These are phyloP conservation scores for Bothriochloa decipiens DNA, from an alignment of 176 grass and related monocot species.

Conservation along the genomic window DNA sequence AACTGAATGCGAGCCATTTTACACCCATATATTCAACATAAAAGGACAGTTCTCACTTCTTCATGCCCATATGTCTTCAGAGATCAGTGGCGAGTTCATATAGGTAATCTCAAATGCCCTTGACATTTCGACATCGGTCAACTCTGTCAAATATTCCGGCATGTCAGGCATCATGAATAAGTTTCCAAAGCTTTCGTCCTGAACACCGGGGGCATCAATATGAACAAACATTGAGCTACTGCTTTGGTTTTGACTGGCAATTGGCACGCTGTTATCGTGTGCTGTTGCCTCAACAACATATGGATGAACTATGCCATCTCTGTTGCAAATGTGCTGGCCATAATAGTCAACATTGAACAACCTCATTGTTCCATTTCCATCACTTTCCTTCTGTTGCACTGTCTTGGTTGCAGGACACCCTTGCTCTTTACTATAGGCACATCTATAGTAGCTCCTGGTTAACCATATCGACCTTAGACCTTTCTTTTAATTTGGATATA, in stretches of 20 bases:
- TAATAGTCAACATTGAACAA: slow-evolving; percentile 27
- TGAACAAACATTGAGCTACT: background rate
- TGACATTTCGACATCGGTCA: background rate
- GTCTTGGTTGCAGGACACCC: slow-evolving; percentile 35
- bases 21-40: too few relatives aligned
- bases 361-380: background rate
- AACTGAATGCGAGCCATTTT: too few relatives aligned
- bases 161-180: slow-evolving; percentile 8
- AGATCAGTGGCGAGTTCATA: background rate
- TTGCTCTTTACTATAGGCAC: slow-evolving; percentile 24
- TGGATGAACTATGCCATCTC: background rate
- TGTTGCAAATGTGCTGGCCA: slow-evolving; percentile 20
- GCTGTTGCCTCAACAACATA: background rate
- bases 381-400: slow-evolving; percentile 32
- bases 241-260: background rate
- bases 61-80: background rate
- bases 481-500: background rate
- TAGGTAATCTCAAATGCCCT: background rate
- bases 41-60: too few relatives aligned
- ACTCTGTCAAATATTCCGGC: slow-evolving; percentile 20
- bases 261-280: background rate
- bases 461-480: background rate
- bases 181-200: background rate
- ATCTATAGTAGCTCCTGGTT: slow-evolving; percentile 46
- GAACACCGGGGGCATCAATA: background rate